phyloP scores from a whole-genome alignment of 345 rosid species.

The Lumnitzera littorea region DNA sequence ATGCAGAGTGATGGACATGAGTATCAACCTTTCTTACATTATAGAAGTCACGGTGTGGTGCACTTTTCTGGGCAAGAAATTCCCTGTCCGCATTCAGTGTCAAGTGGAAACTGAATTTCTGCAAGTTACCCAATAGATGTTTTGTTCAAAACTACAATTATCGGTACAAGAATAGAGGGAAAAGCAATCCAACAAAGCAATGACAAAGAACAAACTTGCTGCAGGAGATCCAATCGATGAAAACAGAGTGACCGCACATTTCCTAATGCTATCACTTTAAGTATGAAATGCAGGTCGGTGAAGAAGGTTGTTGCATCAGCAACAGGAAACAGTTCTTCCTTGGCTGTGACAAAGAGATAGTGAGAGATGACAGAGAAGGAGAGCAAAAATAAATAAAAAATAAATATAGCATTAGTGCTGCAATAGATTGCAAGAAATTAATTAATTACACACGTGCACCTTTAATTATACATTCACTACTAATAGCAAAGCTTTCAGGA shows the following conservation, averaged over 20 bases:
- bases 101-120: constrained; percentile 99
- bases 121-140: constrained; percentile 13
- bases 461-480: constrained; percentile 3
- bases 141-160: neutral
- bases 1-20: constrained; percentile 97
- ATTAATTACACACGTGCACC: neutral
- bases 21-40: constrained; percentile 99
- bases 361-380: too few species aligned
- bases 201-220: constrained; percentile 48
- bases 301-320: constrained; percentile 88
- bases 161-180: neutral
- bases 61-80: constrained; percentile 98
- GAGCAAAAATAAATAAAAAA: neutral
- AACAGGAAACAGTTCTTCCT: constrained; percentile 79
- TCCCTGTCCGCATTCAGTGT: constrained; percentile 98
- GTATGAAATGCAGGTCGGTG: constrained; percentile 82
- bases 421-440: neutral
- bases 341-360: constrained; percentile 32
- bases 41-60: constrained; percentile 98
- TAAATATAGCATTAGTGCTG: constrained; percentile 4
- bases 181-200: neutral
- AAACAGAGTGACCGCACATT: constrained; percentile 91
- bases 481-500: constrained; percentile 5
- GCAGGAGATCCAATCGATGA: constrained; percentile 87
- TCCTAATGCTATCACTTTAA: constrained; percentile 82